Base-by-base conservation (phyloP, 2,329 filamentous ascomycete species). In the Penicillium sp. region DNA sequence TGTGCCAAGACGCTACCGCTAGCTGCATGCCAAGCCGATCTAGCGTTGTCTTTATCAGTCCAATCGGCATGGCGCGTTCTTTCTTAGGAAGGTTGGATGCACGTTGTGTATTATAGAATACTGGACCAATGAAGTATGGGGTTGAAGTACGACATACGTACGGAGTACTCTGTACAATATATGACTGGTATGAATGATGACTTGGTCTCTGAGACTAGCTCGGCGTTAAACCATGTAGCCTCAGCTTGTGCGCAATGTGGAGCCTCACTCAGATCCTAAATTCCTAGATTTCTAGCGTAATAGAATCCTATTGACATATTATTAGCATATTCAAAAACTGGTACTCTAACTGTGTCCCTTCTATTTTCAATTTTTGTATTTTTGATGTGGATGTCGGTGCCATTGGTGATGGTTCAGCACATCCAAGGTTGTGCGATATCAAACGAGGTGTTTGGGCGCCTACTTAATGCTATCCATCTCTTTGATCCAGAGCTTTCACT, bases 271-370 rank as follows among this genome's bases (percentile, higher is more conserved):
- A 18, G 27, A 40, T 34, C 34, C 42, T 53, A 18, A 14, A 48
- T 43, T 29, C 26, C 35, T 47, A 38, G 35, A 27, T 36, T 48
- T 27, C 4, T 30, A 14, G 32, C 13, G 50, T 48, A 34, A 38
- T 40, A 40, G 34, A 51, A 42, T 40, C 47, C 51, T 44, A 51
- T 53, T 50, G 44, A 55, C 54, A 51, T 57, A 59, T 59, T 59
- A 55, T 59, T 60, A 55, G 51, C 54, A 16, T 35, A 11, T 32
- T 30, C 23, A 6, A 39, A 51, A 51, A 36, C 32, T 1, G 29
- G 35, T 29, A 42, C 19, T 11, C 8, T 36, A 1, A 18, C 39
- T 16, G n/a, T 41, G 29, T 36, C 13, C 41, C 6, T 53, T 49
- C 51, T 42, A 53, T 53, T 53, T 53, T 52, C 34, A 40, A 29